Evolutionary conservation across 2,329 filamentous ascomycete species (phyloP), one percentile per base, ranked within the genome.

Genomic region (Alternaria atra): DNA sequence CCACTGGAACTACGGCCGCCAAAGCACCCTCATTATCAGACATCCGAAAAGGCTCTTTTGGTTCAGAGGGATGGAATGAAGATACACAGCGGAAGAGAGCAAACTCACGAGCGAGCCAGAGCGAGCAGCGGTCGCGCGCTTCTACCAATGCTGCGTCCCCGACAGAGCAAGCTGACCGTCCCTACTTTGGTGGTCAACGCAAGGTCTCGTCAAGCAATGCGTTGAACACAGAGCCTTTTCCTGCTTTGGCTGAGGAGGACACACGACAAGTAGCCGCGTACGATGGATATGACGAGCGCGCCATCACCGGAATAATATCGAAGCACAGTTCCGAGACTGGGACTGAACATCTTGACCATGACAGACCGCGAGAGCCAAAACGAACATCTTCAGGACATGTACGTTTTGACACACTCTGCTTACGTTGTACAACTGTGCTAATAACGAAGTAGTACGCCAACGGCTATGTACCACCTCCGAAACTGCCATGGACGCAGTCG

Each of bases 401-500:
- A 68, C 15, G 61, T 60, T 37, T 30, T 47, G 13, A 6, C n/a
- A 27, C 13, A 27, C 25, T 15, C n/a, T 20, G 29, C 8, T 20
- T 20, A 20, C 20, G 20, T 10, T 32, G 13, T 4, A 43, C 29
- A 35, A 42, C 15, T 12, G 23, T 46, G 30, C 35, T 35, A 44
- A 58, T n/a, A 4, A 23, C 35, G 13, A 40, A 2, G 58, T 46
- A 75, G 75, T 78, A 77, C 57, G 63, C 72, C 23, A 81, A 77
- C 50, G 80, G 80, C 61, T 83, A 82, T 65, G 64, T 77, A 23
- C 76, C 79, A 29, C 81, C 81, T 6, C 80, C 81, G 1, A 80
- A 81, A 56, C 67, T 82, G 3, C 81, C 87, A 0, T 87, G 85
- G 81, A 84, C 81, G 35, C 85, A 88, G 58, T 85, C 88, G 1